A percentile compares a stretch with the other conserved stretches of the same genome.
phyloP scores from a whole-genome alignment of 129 eudicot species.

The Ambrosia artemisiifolia region DNA sequence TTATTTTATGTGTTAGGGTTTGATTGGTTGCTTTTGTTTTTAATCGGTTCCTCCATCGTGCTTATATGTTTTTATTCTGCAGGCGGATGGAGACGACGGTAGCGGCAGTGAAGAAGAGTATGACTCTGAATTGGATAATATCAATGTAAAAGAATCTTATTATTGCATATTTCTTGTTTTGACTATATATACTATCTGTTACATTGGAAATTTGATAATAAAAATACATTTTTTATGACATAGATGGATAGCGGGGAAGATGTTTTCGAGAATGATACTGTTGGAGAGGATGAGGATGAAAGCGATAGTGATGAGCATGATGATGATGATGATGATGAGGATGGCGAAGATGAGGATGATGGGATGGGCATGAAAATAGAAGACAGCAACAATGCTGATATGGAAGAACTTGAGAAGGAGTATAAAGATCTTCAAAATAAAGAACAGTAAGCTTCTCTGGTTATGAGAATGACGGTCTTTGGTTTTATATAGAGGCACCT shows the following conservation, averaged over 20 bases:
- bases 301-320: constrained; percentile 27
- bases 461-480: not conserved
- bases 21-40: not conserved
- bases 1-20: not conserved
- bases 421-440: constrained; percentile 47
- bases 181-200: constrained; percentile 9
- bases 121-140: constrained; percentile 25
- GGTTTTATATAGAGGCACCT: not conserved
- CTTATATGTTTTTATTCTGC: not conserved
- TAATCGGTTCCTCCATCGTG: not conserved
- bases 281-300: constrained; percentile 23
- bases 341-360: constrained; percentile 23
- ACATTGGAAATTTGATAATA: not conserved
- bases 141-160: constrained; percentile 20
- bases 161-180: constrained; percentile 9
- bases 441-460: constrained; percentile 65
- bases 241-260: constrained; percentile 29
- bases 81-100: constrained; percentile 9
- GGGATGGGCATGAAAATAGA: constrained; percentile 22
- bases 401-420: constrained; percentile 92
- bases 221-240: not conserved
- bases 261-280: constrained; percentile 11
- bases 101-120: constrained; percentile 16
- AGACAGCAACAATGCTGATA: constrained; percentile 47
- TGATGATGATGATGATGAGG: constrained; percentile 10